Evolutionary conservation across 2,329 filamentous ascomycete species (phyloP).

Genomic region (Onygena corvina): DNA sequence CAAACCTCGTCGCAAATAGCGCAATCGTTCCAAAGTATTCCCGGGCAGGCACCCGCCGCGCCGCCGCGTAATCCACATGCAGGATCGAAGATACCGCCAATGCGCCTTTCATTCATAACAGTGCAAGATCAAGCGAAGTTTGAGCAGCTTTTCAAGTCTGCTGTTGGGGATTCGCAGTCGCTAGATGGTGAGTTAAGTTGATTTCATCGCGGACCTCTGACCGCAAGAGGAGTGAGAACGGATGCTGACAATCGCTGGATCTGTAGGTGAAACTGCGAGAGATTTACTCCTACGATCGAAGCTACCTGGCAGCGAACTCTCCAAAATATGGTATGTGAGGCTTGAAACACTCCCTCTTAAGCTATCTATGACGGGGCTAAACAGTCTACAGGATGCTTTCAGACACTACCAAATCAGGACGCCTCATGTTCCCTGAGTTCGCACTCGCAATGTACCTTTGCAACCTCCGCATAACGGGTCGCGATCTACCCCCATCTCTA

Average conservation of each 20-base stretch:
- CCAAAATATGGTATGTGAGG: constrained; percentile 68
- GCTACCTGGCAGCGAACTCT: constrained; percentile 72
- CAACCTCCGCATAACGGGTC: constrained; percentile 82
- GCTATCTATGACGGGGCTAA: constrained; percentile 8
- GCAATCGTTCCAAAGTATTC: constrained; percentile 45
- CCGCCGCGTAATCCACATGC: constrained; percentile 52
- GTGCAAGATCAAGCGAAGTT: constrained; percentile 92
- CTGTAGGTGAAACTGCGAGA: constrained; percentile 63
- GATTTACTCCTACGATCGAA: constrained; percentile 82
- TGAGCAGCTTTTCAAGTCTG: constrained; percentile 93
- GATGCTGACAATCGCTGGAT: not conserved
- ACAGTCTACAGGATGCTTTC: constrained; percentile 59
- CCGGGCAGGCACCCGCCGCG: constrained; percentile 43
- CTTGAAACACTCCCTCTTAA: too few relatives aligned
- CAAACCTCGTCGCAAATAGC: constrained; percentile 55
- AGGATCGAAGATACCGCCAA: constrained; percentile 75
- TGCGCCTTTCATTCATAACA: constrained; percentile 89
- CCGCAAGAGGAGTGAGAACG: too few relatives aligned
- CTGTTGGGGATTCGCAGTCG: constrained; percentile 69
- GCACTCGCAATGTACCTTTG: constrained; percentile 97
- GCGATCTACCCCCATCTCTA: constrained; percentile 59
- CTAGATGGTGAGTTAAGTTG: constrained; percentile 54
- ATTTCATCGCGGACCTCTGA: not conserved
- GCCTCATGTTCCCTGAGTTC: constrained; percentile 94
- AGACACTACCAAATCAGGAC: constrained; percentile 91